Conservation (phyloP, 306 rosid genomes). For the Cicer yamashitae region DNA sequence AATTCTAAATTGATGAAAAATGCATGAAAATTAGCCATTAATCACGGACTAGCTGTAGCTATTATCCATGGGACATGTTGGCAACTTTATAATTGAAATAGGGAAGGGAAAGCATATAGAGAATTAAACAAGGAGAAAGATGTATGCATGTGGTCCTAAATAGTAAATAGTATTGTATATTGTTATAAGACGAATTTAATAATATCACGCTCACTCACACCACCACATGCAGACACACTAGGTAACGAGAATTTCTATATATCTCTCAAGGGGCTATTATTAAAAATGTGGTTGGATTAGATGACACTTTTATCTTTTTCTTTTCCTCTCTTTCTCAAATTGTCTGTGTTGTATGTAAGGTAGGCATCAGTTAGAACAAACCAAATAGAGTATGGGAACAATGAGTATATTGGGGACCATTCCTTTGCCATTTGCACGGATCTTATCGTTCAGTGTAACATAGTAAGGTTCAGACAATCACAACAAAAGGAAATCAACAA, state of each 20-base stretch:
- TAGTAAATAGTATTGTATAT: background rate
- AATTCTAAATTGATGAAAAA: background rate
- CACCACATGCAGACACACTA: conserved; percentile 69
- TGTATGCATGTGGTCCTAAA: conserved; percentile 62
- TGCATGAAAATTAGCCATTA: conserved; percentile 10
- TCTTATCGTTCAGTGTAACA: conserved; percentile 13
- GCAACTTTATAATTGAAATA: conserved; percentile 29
- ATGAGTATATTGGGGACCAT: conserved; percentile 62
- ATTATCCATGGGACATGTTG: conserved; percentile 21
- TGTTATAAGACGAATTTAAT: conserved; percentile 49
- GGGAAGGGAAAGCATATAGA: conserved; percentile 37
- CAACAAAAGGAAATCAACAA: conserved; percentile 34
- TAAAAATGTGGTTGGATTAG: conserved; percentile 42
- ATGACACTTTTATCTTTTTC: conserved; percentile 50
- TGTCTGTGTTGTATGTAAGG: conserved; percentile 57
- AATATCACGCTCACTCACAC: conserved; percentile 66
- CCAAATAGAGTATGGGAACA: conserved; percentile 54
- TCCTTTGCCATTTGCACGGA: conserved; percentile 39
- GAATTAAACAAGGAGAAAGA: conserved; percentile 47
- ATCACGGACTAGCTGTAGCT: conserved; percentile 36
- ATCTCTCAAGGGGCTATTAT: conserved; percentile 14
- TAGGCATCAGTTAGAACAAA: conserved; percentile 62
- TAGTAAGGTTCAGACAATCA: conserved; percentile 40
- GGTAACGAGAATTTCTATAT: conserved; percentile 55
- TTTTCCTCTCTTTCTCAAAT: conserved; percentile 29